Evolutionary conservation across 1,139 yeast species (phyloP).

Genomic region (Diutina catenulata): DNA sequence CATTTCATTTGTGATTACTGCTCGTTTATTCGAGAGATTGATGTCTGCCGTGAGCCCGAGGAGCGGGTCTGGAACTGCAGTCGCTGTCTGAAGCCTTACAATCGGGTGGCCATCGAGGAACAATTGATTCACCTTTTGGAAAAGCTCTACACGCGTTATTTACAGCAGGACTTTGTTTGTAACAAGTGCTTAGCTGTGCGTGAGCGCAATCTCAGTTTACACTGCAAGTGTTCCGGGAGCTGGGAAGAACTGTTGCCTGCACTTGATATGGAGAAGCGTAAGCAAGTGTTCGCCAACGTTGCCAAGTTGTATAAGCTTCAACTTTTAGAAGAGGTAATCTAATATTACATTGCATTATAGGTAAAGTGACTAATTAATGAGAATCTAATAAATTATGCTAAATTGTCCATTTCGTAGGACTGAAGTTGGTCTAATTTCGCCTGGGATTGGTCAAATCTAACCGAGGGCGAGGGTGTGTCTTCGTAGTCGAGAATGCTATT

Average conservation of each 20-base stretch:
- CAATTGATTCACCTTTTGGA: slow-evolving; percentile 55
- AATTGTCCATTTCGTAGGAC: too few relatives aligned
- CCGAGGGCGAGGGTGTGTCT: too few relatives aligned
- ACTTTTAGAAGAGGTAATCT: slow-evolving; percentile 38
- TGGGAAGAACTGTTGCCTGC: slow-evolving; percentile 56
- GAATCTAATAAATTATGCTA: background rate
- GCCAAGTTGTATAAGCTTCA: slow-evolving; percentile 51
- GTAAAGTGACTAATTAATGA: slow-evolving; percentile 6
- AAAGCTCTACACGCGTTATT: slow-evolving; percentile 44
- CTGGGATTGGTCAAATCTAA: too few relatives aligned
- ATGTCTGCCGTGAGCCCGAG: slow-evolving; percentile 62
- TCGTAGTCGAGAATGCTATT: too few relatives aligned
- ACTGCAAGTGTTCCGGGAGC: slow-evolving; percentile 80
- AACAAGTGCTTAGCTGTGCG: slow-evolving; percentile 59
- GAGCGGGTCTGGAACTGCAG: slow-evolving; percentile 51
- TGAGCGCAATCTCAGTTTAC: slow-evolving; percentile 57
- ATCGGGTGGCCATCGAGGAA: slow-evolving; percentile 68
- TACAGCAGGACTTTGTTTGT: slow-evolving; percentile 76
- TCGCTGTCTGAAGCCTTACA: slow-evolving; percentile 54
- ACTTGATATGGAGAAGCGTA: slow-evolving; percentile 29
- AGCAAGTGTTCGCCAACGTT: slow-evolving; percentile 44
- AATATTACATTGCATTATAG: slow-evolving; percentile 13
- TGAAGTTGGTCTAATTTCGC: too few relatives aligned
- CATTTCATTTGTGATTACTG: slow-evolving; percentile 75
- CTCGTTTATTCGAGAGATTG: slow-evolving; percentile 62